Evolutionary conservation across 805 yeast genomes (phyloP), one percentile per base, ranked within the genome.

Genomic region (Candida caryicola): DNA sequence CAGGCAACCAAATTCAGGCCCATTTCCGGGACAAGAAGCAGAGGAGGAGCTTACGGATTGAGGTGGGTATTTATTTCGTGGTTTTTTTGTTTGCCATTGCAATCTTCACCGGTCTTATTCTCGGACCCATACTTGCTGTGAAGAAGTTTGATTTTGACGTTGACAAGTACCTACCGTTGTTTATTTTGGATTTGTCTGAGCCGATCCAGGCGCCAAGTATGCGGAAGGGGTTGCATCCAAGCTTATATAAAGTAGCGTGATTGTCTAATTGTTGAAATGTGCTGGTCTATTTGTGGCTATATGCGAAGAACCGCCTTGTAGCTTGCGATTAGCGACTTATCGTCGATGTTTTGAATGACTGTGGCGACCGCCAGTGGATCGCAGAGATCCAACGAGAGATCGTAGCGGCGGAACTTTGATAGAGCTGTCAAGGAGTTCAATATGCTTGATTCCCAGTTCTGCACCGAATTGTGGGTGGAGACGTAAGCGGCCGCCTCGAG

Each of bases 1-100:
- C 86, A 2, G 65, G 66, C 4, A 61, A 64, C 29, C 81, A 77
- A 48, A 52, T 77, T 21, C 2, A 62, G 77, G 6, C 71, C 76
- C 3, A 69, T 68, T 17, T 60, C 75, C 2, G 59, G 74, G 5
- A 62, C 77, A 1, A 58, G 66, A 14, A 70, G 60, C 40, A 74
- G 39, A 64, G 66, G 44, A 54, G 70, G 36, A 63, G 60, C 44
- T 60, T 71, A 29, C 58, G 70, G 31, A 43, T 54, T 4, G 52
- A 59, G 1, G 64, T 74, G 26, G 45, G 51, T 4, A 27, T 57
- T 4, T 67, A 59, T 44, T 51, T 65, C 4, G 8, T 69, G 4
- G 36, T 74, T 1, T 76, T 73, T 44, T 19, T 69, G 2, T 8
- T 57, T 2, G 47, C 52, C 16, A 18, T 58, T 17, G 23, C 52